These are phyloP conservation scores for Quercus phellos DNA, from an alignment of 331 rosid genomes.

Conservation along the genomic window DNA sequence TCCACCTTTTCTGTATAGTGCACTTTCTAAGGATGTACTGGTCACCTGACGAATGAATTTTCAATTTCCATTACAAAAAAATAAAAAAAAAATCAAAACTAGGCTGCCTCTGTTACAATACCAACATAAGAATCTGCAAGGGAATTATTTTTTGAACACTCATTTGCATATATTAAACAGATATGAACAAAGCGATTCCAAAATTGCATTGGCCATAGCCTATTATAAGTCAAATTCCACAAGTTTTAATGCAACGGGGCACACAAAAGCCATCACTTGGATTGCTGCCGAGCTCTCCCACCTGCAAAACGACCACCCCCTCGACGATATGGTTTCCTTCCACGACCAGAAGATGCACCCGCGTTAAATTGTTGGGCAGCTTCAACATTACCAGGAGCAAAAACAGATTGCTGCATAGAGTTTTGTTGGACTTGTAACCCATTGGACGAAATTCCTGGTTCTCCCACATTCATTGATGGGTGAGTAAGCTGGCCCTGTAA, in stretches of 20 bases:
- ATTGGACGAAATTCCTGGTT: slow-evolving; percentile 34
- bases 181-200: background rate
- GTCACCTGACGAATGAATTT: too few species aligned
- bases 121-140: background rate
- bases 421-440: slow-evolving; percentile 32
- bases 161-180: background rate
- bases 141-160: background rate
- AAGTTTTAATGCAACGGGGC: background rate
- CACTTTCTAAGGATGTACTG: too few species aligned
- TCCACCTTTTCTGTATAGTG: too few species aligned
- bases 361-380: slow-evolving; percentile 34
- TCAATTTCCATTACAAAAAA: background rate
- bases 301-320: slow-evolving; percentile 35
- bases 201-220: slow-evolving; percentile 1
- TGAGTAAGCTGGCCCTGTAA: slow-evolving; percentile 35
- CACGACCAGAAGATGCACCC: slow-evolving; percentile 37
- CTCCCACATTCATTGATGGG: slow-evolving; percentile 15
- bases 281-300: slow-evolving; percentile 48
- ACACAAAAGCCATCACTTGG: slow-evolving; percentile 24
- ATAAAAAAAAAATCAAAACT: background rate
- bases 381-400: slow-evolving; percentile 23
- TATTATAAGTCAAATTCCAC: background rate
- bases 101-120: background rate
- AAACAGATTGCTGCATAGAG: slow-evolving; percentile 23
- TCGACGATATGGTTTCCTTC: slow-evolving; percentile 38